Evolutionary conservation across 768 basidiomycete genomes (phyloP).

Genomic region (Russula foetens): DNA sequence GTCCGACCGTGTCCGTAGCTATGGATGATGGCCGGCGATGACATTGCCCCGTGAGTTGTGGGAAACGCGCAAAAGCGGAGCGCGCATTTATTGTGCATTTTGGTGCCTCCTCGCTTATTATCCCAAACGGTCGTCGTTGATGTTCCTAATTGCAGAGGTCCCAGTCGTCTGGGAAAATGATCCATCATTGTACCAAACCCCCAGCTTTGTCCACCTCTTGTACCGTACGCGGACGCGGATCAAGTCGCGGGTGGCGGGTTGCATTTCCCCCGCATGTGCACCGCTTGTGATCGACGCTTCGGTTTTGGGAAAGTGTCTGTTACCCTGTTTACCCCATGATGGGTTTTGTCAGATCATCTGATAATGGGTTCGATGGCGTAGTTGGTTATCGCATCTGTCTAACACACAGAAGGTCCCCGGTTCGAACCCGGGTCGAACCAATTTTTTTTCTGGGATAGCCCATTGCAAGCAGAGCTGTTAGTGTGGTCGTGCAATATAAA

Average conservation of each 20-base stretch:
- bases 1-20: background rate
- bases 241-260: no score
- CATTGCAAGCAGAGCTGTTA: no score
- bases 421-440: slow-evolving; percentile 22
- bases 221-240: no score
- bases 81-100: background rate
- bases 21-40: background rate
- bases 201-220: no score
- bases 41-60: background rate
- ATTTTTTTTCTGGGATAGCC: background rate
- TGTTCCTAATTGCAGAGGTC: no score
- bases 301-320: background rate
- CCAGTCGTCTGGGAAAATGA: no score
- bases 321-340: background rate
- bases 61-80: background rate
- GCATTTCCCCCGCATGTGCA: no score
- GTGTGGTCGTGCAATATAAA: no score
- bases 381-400: slow-evolving; percentile 76
- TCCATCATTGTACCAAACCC: no score
- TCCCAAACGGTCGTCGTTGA: no score
- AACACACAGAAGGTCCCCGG: slow-evolving; percentile 35
- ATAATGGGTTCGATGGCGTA: slow-evolving; percentile 49
- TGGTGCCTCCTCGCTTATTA: background rate
- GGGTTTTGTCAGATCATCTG: background rate
- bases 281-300: background rate